Base-by-base conservation (phyloP, 1,139 yeast species). In the Sugiyamaella novakii region DNA sequence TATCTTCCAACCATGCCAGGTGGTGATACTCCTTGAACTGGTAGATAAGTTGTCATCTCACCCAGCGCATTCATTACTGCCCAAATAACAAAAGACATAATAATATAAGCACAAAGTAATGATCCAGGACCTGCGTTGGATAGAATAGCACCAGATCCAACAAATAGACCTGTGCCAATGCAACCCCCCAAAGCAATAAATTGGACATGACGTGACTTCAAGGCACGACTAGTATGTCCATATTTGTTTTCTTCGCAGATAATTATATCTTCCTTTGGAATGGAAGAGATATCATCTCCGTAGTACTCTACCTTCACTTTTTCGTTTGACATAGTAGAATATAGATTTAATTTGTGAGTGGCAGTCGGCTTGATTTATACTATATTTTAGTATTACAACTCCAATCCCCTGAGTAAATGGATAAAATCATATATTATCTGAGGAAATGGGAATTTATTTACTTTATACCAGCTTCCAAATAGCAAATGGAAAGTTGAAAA, bases 111-210 rank as follows among this genome's bases (percentile, higher is more conserved):
- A 38, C 79, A 71, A 28, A 84, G 63, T 50, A 83, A 70, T 40
- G 83, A 83, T 2, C 80, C 87, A 1, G 89, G 88, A 12, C 92
- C 91, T 24, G 84, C 82, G 39, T 71, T 67, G 25, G 68, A 59
- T 47, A 83, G 68, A 30, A 81, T 77, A 43, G 75, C 68, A 43
- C 88, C 89, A 29, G 83, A 73, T 51, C 91, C 89, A 51, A 84
- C 80, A 58, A 84, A 81, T 35, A 83, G 74, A 59, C 84, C 84
- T 0, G 84, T 86, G 65, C 96, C 96, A 55, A 87, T 86, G 50
- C 89, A 78, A 56, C 95, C 95, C 63, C 96, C 96, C 55, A 87
- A 81, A 36, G 95, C 94, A 64, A 87, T 83, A 83, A 87, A 84
- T 62, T 84, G 85, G 59, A 87, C 75, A 74, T 86, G 81, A 70